Percentiles rank a stretch among this genome's conserved stretches.
Evolutionary conservation across 805 yeast genomes (phyloP).

Genomic region (Yarrowia bubula): DNA sequence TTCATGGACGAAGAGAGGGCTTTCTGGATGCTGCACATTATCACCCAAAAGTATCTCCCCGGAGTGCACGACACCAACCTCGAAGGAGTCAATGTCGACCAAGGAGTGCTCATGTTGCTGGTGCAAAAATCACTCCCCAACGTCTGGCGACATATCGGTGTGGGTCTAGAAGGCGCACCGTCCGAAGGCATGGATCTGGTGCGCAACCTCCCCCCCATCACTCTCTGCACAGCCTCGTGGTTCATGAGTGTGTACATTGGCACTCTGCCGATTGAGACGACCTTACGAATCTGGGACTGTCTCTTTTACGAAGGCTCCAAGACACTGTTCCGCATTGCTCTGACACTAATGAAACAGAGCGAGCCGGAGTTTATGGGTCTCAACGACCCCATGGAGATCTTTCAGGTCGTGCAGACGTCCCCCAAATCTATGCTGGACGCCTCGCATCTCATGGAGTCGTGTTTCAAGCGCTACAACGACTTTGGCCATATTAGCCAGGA

Average conservation of each 20-base stretch:
- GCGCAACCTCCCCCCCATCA: constrained; percentile 79
- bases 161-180: constrained; percentile 43
- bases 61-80: constrained; percentile 86
- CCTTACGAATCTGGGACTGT: constrained; percentile 91
- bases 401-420: constrained; percentile 79
- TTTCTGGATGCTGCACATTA: constrained; percentile 93
- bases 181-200: constrained; percentile 43
- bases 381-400: constrained; percentile 57
- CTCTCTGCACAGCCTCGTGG: constrained; percentile 95
- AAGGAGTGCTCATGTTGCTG: constrained; percentile 88
- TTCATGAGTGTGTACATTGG: constrained; percentile 97
- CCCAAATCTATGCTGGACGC: constrained; percentile 60
- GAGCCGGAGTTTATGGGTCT: constrained; percentile 58
- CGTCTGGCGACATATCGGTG: constrained; percentile 61
- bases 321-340: constrained; percentile 74
- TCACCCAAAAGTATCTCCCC: constrained; percentile 81
- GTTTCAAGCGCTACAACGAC: constrained; percentile 33
- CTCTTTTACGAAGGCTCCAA: constrained; percentile 89
- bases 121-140: constrained; percentile 79
- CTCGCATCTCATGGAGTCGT: constrained; percentile 31
- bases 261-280: constrained; percentile 81
- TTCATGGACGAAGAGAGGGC: constrained; percentile 88
- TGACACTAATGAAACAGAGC: constrained; percentile 73
- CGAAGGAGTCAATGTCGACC: constrained; percentile 94
- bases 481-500: constrained; percentile 77